Percentiles rank a stretch among this genome's conserved stretches.
phyloP scores from a whole-genome alignment of 176 grass and related monocot species.

The Paspalum notatum region DNA sequence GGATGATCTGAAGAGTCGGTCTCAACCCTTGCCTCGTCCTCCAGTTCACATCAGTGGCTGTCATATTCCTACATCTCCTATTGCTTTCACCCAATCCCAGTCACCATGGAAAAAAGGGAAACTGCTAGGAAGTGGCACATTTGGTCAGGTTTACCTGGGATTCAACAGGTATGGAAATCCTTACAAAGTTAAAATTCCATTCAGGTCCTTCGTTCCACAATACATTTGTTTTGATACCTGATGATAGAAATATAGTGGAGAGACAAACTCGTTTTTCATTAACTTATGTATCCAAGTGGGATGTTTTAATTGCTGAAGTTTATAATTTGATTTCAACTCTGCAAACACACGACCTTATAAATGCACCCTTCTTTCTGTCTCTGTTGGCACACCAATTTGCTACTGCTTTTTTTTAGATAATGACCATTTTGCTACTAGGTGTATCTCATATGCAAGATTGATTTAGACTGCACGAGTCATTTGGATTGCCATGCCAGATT shows the following conservation, averaged over 20 bases:
- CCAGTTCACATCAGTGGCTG: slow-evolving; percentile 32
- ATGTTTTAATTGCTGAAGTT: neutral
- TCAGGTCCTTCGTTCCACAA: neutral
- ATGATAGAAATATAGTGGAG: neutral
- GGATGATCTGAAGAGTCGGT: slow-evolving; percentile 59
- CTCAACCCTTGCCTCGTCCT: slow-evolving; percentile 65
- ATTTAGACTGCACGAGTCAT: slow-evolving; percentile 7
- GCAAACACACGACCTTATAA: neutral
- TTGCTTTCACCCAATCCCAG: slow-evolving; percentile 33
- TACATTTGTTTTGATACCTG: neutral
- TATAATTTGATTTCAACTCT: neutral
- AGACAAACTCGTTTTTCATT: neutral
- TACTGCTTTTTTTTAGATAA: neutral
- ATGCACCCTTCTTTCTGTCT: neutral
- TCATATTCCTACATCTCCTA: slow-evolving; percentile 34
- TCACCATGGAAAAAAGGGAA: slow-evolving; percentile 82
- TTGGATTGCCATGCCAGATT: neutral
- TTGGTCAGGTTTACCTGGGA: slow-evolving; percentile 92
- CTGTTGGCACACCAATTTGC: neutral
- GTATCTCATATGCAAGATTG: slow-evolving; percentile 10
- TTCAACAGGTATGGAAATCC: slow-evolving; percentile 70
- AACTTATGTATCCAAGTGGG: neutral
- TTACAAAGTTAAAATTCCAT: neutral
- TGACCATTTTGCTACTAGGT: neutral
- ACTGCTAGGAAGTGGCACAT: slow-evolving; percentile 82